Evolutionary conservation across 805 yeast species (phyloP).

Genomic region (Cyberlindnera xylosilytica): DNA sequence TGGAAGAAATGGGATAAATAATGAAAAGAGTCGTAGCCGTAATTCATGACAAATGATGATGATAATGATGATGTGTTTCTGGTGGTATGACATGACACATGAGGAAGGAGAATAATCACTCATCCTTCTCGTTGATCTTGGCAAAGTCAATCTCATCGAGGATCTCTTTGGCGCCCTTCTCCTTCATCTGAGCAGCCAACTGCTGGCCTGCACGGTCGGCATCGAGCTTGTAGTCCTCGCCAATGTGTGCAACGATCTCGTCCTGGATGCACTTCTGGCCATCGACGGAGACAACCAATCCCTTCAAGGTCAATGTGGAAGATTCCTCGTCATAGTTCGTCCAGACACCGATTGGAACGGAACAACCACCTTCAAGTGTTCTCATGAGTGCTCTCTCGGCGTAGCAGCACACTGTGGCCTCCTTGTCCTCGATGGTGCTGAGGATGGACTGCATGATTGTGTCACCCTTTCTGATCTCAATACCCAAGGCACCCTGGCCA

Average conservation of each 20-base stretch:
- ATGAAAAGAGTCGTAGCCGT: constrained; percentile 5
- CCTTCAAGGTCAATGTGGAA: constrained; percentile 51
- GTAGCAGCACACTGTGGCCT: constrained; percentile 69
- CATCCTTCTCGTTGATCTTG: constrained; percentile 41
- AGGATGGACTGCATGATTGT: constrained; percentile 54
- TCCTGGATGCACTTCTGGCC: constrained; percentile 71
- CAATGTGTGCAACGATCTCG: constrained; percentile 29
- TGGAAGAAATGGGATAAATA: constrained; percentile 4
- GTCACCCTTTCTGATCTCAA: constrained; percentile 81
- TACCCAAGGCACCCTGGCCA: constrained; percentile 98
- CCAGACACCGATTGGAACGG: constrained; percentile 93
- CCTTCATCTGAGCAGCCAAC: constrained; percentile 64
- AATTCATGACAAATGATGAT: constrained; percentile 1
- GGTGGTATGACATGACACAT: neutral
- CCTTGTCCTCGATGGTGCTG: constrained; percentile 58
- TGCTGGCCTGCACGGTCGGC: constrained; percentile 67
- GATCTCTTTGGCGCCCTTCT: constrained; percentile 78
- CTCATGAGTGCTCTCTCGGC: constrained; percentile 90
- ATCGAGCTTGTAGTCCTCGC: constrained; percentile 47
- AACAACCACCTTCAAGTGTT: constrained; percentile 94
- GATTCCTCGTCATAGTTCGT: constrained; percentile 49
- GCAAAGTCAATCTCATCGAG: constrained; percentile 76
- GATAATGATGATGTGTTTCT: neutral
- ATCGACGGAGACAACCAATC: constrained; percentile 80
- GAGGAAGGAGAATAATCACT: constrained; percentile 14